Percentiles rank a stretch among this genome's conserved stretches.
Conservation (phyloP, 495 filamentous ascomycete species). For the Pyrenula aspistea region DNA sequence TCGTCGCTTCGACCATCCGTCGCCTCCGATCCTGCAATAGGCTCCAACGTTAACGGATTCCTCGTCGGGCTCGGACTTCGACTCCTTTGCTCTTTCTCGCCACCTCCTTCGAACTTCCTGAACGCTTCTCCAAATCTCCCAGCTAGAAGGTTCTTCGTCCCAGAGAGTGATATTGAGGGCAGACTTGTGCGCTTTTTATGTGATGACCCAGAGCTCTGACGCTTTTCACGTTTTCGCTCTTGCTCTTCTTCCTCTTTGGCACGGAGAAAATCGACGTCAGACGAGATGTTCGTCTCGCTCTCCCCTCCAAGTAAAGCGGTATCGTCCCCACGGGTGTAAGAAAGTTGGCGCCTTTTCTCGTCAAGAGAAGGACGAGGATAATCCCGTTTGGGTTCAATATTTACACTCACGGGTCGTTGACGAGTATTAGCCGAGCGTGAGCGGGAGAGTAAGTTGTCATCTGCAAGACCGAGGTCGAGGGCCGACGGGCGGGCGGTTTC, state of each 20-base stretch:
- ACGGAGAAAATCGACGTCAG: constrained; percentile 79
- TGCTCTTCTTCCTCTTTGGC: constrained; percentile 63
- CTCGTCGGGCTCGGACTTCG: constrained; percentile 38
- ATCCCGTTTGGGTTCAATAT: constrained; percentile 55
- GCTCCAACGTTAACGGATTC: constrained; percentile 40
- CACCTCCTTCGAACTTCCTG: constrained; percentile 70
- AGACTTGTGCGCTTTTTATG: constrained; percentile 76
- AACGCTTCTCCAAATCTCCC: constrained; percentile 95
- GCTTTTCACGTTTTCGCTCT: constrained; percentile 56
- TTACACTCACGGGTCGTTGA: constrained; percentile 60
- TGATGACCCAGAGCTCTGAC: constrained; percentile 46
- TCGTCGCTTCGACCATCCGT: constrained; percentile 61
- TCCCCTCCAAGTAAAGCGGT: constrained; percentile 23
- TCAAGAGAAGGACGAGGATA: neutral
- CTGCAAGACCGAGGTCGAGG: constrained; percentile 29
- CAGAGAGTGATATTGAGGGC: constrained; percentile 58
- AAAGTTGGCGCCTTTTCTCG: neutral
- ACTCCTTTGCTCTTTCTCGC: constrained; percentile 28
- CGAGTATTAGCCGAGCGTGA: constrained; percentile 54
- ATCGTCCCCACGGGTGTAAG: neutral
- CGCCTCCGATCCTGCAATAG: constrained; percentile 66
- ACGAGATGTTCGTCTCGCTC: constrained; percentile 52
- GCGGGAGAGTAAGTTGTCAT: constrained; percentile 38
- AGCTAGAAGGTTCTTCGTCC: constrained; percentile 74
- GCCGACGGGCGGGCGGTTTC: constrained; percentile 58